phyloP scores from a whole-genome alignment of 352 stramenopile species.

The Phytopythium vexans region DNA sequence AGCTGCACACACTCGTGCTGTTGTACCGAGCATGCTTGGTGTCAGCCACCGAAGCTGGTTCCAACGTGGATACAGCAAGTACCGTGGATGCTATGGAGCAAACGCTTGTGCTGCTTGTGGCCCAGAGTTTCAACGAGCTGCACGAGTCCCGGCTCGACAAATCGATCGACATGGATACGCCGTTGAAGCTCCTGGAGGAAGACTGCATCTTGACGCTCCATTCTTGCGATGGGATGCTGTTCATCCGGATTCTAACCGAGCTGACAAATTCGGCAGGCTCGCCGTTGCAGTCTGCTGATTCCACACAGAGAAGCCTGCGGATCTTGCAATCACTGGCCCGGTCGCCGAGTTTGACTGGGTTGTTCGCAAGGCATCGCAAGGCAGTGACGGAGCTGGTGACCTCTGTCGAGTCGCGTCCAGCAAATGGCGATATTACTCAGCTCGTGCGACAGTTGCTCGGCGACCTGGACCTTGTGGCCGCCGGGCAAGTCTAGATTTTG shows the following conservation, averaged over 20 bases:
- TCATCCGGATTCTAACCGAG: conserved; percentile 17
- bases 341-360: conserved; percentile 24
- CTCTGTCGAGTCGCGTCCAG: conserved; percentile 13
- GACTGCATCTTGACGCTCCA: conserved; percentile 23
- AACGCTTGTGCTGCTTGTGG: conserved; percentile 19
- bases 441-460: conserved; percentile 52
- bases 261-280: conserved; percentile 9
- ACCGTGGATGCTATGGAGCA: conserved; percentile 34
- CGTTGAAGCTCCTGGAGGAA: conserved; percentile 14
- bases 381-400: conserved; percentile 21
- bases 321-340: conserved; percentile 53
- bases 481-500: conserved; percentile 11
- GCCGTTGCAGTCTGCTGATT: conserved; percentile 3
- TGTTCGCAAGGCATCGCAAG: conserved; percentile 35
- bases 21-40: conserved; percentile 54
- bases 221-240: conserved; percentile 20
- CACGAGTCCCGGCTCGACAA: neutral
- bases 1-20: conserved; percentile 61
- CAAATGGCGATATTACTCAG: conserved; percentile 32
- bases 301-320: conserved; percentile 18
- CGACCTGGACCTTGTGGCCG: conserved; percentile 54
- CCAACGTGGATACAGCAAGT: neutral
- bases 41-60: conserved; percentile 23
- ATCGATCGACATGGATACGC: neutral
- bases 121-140: conserved; percentile 5